Conservation (phyloP, 2,329 filamentous ascomycete species). For the Diaporthe helianthi region DNA sequence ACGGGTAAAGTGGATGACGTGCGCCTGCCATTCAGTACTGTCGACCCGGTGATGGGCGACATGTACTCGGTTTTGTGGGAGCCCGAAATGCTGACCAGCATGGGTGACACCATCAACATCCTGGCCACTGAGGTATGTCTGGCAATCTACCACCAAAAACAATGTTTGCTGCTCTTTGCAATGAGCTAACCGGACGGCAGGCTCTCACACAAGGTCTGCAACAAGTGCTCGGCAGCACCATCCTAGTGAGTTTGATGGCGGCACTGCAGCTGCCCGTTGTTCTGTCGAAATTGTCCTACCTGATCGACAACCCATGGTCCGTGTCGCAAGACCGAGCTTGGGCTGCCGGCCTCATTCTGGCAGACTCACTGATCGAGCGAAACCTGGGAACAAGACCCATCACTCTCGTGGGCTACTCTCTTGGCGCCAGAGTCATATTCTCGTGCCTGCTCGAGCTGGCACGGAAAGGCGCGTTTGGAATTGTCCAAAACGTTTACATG, state of each 20-base stretch:
- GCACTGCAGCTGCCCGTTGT: slow-evolving; percentile 91
- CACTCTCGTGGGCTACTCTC: slow-evolving; percentile 92
- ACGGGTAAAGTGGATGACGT: slow-evolving; percentile 98
- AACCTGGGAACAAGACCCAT: slow-evolving; percentile 91
- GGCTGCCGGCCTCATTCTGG: slow-evolving; percentile 87
- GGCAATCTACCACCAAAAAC: slow-evolving; percentile 36
- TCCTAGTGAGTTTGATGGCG: slow-evolving; percentile 89
- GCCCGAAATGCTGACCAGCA: slow-evolving; percentile 95
- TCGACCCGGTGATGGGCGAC: slow-evolving; percentile 97
- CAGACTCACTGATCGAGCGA: slow-evolving; percentile 90
- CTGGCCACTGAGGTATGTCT: slow-evolving; percentile 87
- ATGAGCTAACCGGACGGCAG: slow-evolving; percentile 52
- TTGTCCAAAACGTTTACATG: slow-evolving; percentile 94
- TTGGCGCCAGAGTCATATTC: slow-evolving; percentile 91
- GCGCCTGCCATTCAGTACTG: slow-evolving; percentile 91
- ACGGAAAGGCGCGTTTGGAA: slow-evolving; percentile 80
- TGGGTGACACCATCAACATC: slow-evolving; percentile 99
- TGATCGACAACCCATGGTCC: slow-evolving; percentile 98
- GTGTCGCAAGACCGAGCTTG: slow-evolving; percentile 94
- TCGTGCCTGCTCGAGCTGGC: slow-evolving; percentile 88
- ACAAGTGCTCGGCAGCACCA: slow-evolving; percentile 90
- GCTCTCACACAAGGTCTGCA: slow-evolving; percentile 95
- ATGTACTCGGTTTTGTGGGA: slow-evolving; percentile 98
- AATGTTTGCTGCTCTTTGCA: neutral
- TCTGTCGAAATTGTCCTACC: slow-evolving; percentile 89